Evolutionary conservation across 768 basidiomycete genomes (phyloP), one percentile per base, ranked within the genome.

Genomic region (Phallus indusiatus): DNA sequence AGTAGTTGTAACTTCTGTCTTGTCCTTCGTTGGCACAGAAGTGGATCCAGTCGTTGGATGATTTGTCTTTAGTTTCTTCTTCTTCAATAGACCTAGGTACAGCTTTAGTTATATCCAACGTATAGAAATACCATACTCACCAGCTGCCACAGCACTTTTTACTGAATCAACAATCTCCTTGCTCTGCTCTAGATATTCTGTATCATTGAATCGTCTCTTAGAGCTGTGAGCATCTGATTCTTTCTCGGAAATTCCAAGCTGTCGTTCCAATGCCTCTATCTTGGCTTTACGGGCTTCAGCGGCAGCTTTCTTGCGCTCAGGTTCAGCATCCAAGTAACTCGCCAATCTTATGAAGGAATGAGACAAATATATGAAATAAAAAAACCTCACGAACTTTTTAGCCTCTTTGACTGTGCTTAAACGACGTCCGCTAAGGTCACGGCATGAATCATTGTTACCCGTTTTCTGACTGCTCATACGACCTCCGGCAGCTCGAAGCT

Each of bases 391-490:
- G 53, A 64, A 93, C 94, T 86, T 88, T 71, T 96, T 91, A 0
- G 95, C 96, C 66, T 97, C 94, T 72, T 97, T 96, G 67, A 99
- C 84, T 0, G 95, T 96, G 66, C 90, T 91, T 24, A 99, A 75
- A 62, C 94, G 77, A 53, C 95, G 75, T 1, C 95, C 95, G 60
- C 81, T 93, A 37, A 99, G 78, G 68, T 98, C 96, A 52, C 96
- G 76, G 70, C 94, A 96, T 8, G 90, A 90, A 69, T 98, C 94
- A 62, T 94, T 94, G 71, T 94, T 94, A 71, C 79, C 94, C 21
- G 92, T 93, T 77, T 93, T 93, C 75, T 94, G 91, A 65, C 86
- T 89, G 67, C 88, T 91, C 96, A 99, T 99, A 34, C 95, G 82
- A 12, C 96, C 95, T 64, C 96, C 96, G 14, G 95, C 95, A 0